Conservation (phyloP, 1,284 basidiomycete species). For the Peniophora sp. region DNA sequence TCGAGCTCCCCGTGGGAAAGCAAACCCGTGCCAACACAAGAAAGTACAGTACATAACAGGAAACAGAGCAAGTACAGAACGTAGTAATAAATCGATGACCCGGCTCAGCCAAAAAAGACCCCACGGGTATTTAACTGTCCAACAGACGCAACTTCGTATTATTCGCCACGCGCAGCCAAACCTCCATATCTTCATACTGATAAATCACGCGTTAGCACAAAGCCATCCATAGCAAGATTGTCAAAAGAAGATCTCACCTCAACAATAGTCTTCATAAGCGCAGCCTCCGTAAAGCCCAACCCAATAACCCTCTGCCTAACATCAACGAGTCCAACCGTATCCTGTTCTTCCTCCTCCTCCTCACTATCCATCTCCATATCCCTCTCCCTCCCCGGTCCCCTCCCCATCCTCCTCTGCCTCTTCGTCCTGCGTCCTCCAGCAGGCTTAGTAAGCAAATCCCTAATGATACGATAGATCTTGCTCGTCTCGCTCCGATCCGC, state of each 20-base stretch:
- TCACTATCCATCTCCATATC: conserved; percentile 48
- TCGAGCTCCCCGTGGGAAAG: too few relatives aligned
- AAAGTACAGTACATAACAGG: too few relatives aligned
- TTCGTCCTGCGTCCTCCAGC: conserved; percentile 25
- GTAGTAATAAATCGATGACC: too few relatives aligned
- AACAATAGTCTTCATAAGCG: conserved; percentile 77
- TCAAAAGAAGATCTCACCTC: conserved; percentile 44
- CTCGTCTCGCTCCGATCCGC: conserved; percentile 73
- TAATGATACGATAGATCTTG: conserved; percentile 86
- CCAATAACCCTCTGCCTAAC: conserved; percentile 78
- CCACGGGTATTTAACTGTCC: conserved; percentile 1
- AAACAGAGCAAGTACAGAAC: too few relatives aligned
- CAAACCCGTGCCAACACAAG: too few relatives aligned
- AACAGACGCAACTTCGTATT: conserved; percentile 66
- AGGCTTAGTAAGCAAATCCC: conserved; percentile 58
- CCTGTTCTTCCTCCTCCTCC: conserved; percentile 53
- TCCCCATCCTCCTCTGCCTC: conserved; percentile 46
- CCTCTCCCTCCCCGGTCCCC: conserved; percentile 57
- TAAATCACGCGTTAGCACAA: conserved; percentile 9
- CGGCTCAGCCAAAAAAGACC: too few relatives aligned
- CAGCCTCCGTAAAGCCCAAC: conserved; percentile 84
- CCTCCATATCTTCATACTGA: conserved; percentile 79
- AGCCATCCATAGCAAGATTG: not conserved
- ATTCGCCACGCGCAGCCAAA: conserved; percentile 71
- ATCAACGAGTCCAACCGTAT: conserved; percentile 74